phyloP scores from a whole-genome alignment of 768 basidiomycete genomes.

The Termitomyces sp. region DNA sequence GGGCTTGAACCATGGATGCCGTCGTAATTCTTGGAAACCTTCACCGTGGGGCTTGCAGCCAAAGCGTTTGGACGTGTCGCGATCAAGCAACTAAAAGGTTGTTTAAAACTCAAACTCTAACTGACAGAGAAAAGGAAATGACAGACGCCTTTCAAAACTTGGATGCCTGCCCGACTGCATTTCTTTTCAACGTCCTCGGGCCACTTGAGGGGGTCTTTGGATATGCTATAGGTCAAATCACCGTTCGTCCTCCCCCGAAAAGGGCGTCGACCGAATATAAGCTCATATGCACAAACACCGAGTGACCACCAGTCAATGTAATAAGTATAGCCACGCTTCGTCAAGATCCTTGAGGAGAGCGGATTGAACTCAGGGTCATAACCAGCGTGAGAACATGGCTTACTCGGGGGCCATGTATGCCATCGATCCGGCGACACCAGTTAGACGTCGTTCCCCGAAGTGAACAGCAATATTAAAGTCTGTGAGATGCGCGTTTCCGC shows the following conservation, averaged over 20 bases:
- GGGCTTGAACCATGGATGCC: constrained; percentile 81
- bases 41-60: constrained; percentile 79
- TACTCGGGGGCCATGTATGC: constrained; percentile 96
- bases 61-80: constrained; percentile 74
- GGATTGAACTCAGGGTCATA: constrained; percentile 3
- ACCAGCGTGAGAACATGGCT: constrained; percentile 12
- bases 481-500: constrained; percentile 92
- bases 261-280: constrained; percentile 86
- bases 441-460: constrained; percentile 81
- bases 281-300: constrained; percentile 88
- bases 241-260: constrained; percentile 93
- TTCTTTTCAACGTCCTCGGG: constrained; percentile 84
- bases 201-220: constrained; percentile 81
- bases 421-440: constrained; percentile 96
- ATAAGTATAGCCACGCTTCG: constrained; percentile 91
- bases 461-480: constrained; percentile 99
- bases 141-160: constrained; percentile 75
- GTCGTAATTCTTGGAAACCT: constrained; percentile 71
- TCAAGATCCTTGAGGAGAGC: constrained; percentile 50
- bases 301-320: constrained; percentile 98
- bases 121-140: background rate
- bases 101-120: background rate
- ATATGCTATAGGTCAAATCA: constrained; percentile 88
- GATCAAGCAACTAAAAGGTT: constrained; percentile 67
- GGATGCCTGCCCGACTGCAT: constrained; percentile 72